phyloP scores from a whole-genome alignment of 305 asterid genomes.

The Andrographis paniculata region DNA sequence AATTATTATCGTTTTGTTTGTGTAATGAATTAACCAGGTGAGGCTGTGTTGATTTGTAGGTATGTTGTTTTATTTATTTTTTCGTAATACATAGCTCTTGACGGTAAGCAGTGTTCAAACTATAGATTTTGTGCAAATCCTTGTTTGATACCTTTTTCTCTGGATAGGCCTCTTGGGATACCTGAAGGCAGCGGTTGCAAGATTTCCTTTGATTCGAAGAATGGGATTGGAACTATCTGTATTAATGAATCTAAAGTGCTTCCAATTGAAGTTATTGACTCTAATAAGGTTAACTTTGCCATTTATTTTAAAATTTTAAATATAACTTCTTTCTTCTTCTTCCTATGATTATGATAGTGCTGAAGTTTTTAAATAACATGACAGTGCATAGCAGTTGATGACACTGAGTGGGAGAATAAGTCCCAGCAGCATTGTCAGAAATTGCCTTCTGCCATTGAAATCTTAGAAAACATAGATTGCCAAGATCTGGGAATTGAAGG shows the following conservation, averaged over 20 bases:
- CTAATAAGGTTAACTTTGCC: constrained; percentile 36
- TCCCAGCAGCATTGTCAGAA: constrained; percentile 21
- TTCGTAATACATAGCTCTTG: background rate
- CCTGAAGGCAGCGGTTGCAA: constrained; percentile 45
- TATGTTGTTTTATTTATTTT: constrained; percentile 19
- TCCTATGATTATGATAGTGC: background rate
- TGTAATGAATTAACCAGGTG: constrained; percentile 44
- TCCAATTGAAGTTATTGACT: constrained; percentile 56
- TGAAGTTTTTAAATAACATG: constrained; percentile 18
- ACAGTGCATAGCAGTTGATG: constrained; percentile 42
- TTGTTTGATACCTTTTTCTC: constrained; percentile 11
- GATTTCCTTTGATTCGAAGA: constrained; percentile 17
- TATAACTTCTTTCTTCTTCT: no score
- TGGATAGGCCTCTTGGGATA: constrained; percentile 42
- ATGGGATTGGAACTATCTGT: constrained; percentile 23
- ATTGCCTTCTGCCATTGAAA: constrained; percentile 44
- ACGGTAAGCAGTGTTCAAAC: background rate
- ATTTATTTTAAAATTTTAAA: background rate
- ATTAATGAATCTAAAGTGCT: constrained; percentile 34
- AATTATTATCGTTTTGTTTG: constrained; percentile 9
- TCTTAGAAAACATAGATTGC: constrained; percentile 30
- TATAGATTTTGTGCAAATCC: constrained; percentile 3
- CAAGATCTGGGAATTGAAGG: constrained; percentile 44
- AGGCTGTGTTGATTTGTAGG: constrained; percentile 72
- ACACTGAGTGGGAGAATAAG: constrained; percentile 43